Conservation (phyloP, 345 rosid species). For the Cardamine occulta region DNA sequence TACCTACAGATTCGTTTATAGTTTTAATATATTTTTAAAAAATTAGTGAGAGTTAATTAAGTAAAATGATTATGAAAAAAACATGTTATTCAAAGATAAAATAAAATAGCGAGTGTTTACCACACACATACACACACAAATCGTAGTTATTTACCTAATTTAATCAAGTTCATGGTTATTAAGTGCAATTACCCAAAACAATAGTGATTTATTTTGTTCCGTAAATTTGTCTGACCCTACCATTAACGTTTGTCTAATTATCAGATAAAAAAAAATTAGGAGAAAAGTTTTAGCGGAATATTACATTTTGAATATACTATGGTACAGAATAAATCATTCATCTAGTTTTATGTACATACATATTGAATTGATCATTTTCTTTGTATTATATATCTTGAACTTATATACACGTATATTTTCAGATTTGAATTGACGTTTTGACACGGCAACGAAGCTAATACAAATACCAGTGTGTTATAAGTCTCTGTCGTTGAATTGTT, state of each 20-base stretch:
- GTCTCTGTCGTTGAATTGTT: background rate
- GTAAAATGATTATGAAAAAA: background rate
- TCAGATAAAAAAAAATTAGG: background rate
- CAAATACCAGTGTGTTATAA: background rate
- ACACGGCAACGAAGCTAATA: background rate
- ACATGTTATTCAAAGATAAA: no score
- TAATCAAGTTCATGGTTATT: background rate
- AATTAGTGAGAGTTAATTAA: background rate
- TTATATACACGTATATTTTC: background rate
- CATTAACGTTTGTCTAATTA: no score
- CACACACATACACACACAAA: no score
- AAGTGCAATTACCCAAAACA: background rate
- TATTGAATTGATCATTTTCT: background rate
- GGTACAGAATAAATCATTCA: background rate
- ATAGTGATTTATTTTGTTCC: background rate
- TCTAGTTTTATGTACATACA: background rate
- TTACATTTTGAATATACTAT: no score
- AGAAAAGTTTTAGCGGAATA: background rate
- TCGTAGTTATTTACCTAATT: background rate
- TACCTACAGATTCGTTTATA: background rate
- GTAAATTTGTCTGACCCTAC: background rate
- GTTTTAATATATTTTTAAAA: no score
- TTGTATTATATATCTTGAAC: background rate
- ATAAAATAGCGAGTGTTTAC: no score
- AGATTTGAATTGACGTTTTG: background rate